phyloP scores from a whole-genome alignment of 176 grass and related monocot genomes.

The Oryza glumipatula region DNA sequence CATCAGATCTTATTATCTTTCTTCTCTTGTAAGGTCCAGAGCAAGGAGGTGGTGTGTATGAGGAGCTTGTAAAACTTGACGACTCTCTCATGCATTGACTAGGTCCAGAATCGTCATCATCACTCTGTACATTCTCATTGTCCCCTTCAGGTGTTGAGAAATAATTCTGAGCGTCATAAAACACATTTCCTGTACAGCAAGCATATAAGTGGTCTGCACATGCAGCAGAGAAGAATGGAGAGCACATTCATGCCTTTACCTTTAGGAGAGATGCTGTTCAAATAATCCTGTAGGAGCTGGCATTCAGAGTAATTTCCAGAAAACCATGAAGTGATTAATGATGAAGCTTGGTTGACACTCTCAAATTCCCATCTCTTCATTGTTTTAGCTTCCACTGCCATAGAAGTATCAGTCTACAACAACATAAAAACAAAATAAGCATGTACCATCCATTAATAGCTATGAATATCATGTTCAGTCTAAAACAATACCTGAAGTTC shows the following conservation, averaged over 20 bases:
- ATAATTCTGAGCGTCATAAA: slow-evolving; percentile 76
- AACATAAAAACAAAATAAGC: slow-evolving; percentile 24
- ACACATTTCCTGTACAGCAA: slow-evolving; percentile 67
- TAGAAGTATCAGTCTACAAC: slow-evolving; percentile 86
- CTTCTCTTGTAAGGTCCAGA: slow-evolving; percentile 90
- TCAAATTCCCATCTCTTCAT: slow-evolving; percentile 99
- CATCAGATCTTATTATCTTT: slow-evolving; percentile 66
- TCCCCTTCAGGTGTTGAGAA: slow-evolving; percentile 39
- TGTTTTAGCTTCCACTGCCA: slow-evolving; percentile 81
- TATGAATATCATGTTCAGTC: not conserved
- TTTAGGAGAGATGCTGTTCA: slow-evolving; percentile 64
- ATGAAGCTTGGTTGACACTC: slow-evolving; percentile 81
- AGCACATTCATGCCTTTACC: slow-evolving; percentile 47
- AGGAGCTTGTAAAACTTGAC: slow-evolving; percentile 42
- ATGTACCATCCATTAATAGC: slow-evolving; percentile 17
- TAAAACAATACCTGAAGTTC: slow-evolving; percentile 84
- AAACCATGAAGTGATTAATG: slow-evolving; percentile 71
- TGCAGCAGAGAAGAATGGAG: slow-evolving; percentile 35
- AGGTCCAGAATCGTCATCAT: slow-evolving; percentile 44
- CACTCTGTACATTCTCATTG: slow-evolving; percentile 37
- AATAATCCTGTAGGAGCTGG: slow-evolving; percentile 61
- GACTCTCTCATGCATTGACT: slow-evolving; percentile 26
- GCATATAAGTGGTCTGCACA: slow-evolving; percentile 39
- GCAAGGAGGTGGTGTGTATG: slow-evolving; percentile 63
- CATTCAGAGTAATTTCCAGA: slow-evolving; percentile 60